These are phyloP conservation scores for Fusarium tricinctum DNA, from an alignment of 2,329 filamentous ascomycete species.

Conservation along the genomic window DNA sequence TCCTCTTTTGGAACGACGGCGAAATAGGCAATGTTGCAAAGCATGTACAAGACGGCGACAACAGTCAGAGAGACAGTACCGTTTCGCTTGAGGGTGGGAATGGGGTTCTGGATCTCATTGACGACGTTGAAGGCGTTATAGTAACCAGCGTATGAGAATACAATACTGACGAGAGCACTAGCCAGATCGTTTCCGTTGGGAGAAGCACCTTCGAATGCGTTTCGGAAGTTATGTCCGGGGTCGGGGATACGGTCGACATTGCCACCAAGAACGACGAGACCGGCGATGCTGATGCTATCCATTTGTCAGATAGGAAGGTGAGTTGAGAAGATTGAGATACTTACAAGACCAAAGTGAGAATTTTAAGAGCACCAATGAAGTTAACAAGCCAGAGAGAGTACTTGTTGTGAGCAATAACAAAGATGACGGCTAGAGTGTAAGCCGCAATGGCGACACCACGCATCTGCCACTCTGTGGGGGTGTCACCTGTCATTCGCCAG, in stretches of 20 bases:
- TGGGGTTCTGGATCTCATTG: constrained; percentile 73
- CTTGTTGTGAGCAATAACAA: constrained; percentile 69
- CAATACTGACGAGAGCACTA: constrained; percentile 69
- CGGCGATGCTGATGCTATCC: constrained; percentile 65
- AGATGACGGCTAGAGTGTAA: constrained; percentile 70
- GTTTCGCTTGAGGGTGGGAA: constrained; percentile 66
- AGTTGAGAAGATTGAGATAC: accelerated
- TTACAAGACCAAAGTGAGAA: constrained; percentile 71
- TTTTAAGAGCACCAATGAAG: constrained; percentile 69
- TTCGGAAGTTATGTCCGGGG: constrained; percentile 54
- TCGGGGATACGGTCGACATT: constrained; percentile 51
- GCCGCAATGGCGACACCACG: constrained; percentile 76
- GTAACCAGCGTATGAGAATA: constrained; percentile 71
- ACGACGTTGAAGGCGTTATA: constrained; percentile 73
- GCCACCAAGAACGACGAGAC: constrained; percentile 70
- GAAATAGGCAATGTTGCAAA: constrained; percentile 74
- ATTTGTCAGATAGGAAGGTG: background rate
- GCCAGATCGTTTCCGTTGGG: constrained; percentile 56
- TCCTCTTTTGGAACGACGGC: constrained; percentile 67
- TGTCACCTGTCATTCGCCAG: constrained; percentile 67
- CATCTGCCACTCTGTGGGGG: constrained; percentile 71
- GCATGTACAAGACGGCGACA: constrained; percentile 68
- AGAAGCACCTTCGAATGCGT: constrained; percentile 55
- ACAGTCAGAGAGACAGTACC: constrained; percentile 64
- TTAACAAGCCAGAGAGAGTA: constrained; percentile 70